Conservation (phyloP, 2,329 filamentous ascomycete genomes). For the Ilyonectria sp. region DNA sequence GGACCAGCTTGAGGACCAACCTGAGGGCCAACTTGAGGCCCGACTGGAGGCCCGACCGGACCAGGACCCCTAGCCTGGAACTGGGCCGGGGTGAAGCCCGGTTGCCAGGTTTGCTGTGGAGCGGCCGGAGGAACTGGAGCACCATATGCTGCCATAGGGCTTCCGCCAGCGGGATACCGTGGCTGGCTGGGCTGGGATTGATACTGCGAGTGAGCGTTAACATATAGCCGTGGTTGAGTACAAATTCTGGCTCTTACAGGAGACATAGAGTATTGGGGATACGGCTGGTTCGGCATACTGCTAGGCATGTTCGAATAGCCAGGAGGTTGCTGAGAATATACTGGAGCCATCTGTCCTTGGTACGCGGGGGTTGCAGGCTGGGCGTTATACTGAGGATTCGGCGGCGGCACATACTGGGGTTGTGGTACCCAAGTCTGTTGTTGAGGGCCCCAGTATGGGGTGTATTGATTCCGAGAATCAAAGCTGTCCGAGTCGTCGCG, state of each 20-base stretch:
- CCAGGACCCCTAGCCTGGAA: conserved; percentile 51
- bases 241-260: conserved; percentile 54
- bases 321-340: conserved; percentile 61
- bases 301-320: conserved; percentile 60
- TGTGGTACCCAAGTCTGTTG: conserved; percentile 72
- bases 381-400: conserved; percentile 57
- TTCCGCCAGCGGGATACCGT: conserved; percentile 52
- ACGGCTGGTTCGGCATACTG: conserved; percentile 60
- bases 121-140: conserved; percentile 51
- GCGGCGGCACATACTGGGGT: conserved; percentile 67
- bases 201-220: conserved; percentile 47
- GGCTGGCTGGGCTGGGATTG: conserved; percentile 51
- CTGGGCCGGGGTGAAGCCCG: conserved; percentile 51
- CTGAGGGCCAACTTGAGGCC: conserved; percentile 44
- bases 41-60: conserved; percentile 5
- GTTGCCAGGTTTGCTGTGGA: conserved; percentile 57
- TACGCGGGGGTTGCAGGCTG: conserved; percentile 63
- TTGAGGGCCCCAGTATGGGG: conserved; percentile 74
- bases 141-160: conserved; percentile 56
- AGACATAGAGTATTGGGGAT: conserved; percentile 63
- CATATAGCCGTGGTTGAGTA: background rate
- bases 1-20: background rate
- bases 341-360: conserved; percentile 62
- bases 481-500: conserved; percentile 77
- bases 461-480: conserved; percentile 78